Evolutionary conservation across 768 basidiomycete genomes (phyloP), one percentile per base, ranked within the genome.

Genomic region (Boletus eberwhitei): DNA sequence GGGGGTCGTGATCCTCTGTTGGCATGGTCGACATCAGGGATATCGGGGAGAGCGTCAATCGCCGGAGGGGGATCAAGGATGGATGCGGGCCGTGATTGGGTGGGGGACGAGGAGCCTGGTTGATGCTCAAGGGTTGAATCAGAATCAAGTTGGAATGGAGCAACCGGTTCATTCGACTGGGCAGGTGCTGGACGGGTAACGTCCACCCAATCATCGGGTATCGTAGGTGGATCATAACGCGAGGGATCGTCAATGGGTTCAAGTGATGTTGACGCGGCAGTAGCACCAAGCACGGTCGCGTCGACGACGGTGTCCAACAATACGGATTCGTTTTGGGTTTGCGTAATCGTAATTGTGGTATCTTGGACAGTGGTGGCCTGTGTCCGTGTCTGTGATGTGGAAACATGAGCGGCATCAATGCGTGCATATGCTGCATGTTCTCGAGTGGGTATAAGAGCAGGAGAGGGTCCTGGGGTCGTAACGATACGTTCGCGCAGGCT

Each of bases 141-240:
- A 14, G 53, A n/a, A 14, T 59, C 55, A 19, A 50, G 32, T 43
- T 48, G 38, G 24, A 54, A 41, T 14, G 50, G 48, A 41, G 41
- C n/a, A 38, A 55, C 47, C 0, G 61, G 53, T 37, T 55, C 55
- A 22, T 51, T 55, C 2, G 54, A 13, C 24, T 22, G 57, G 34
- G 56, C 31, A 12, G 49, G 52, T 13, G 47, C 29, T 9, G 59
- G 57, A 24, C 34, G 58, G 8, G 52, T 37, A 24, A 71, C 19
- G 39, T 69, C 58, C 13, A 72, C 64, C 68, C 70, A 72, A 32
- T 70, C 70, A 35, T 70, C 68, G 14, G 64, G 61, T 59, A 64
- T 62, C 19, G 31, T 49, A 32, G 55, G 64, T 22, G 59, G 59
- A 22, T 59, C 54, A 38, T 47, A 57, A 48, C 52, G 57, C n/a